A percentile compares a stretch with the other conserved stretches of the same genome.
These are phyloP conservation scores for Cyclotella distinguenda DNA, from an alignment of 108 stramenopile species.

Conservation along the genomic window DNA sequence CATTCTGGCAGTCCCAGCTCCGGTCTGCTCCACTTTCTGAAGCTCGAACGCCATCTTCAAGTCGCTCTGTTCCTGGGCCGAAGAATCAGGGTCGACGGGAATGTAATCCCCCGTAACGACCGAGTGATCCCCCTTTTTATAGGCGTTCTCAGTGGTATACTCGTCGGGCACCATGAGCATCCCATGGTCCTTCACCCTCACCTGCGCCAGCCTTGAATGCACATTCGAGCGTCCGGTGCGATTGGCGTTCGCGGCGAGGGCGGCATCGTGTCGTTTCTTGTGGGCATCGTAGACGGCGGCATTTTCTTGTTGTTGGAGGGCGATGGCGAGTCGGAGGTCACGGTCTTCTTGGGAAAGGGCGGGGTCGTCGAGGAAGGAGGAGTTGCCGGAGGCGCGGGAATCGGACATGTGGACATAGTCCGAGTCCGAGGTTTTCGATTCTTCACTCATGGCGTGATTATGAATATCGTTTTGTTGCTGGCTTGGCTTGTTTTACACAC, in stretches of 20 bases:
- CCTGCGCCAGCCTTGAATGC: conserved; percentile 67
- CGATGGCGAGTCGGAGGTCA: conserved; percentile 87
- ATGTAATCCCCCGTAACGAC: conserved; percentile 34
- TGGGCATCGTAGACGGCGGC: conserved; percentile 77
- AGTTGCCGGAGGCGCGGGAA: conserved; percentile 13
- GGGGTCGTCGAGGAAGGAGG: conserved; percentile 68
- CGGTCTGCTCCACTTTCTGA: conserved; percentile 88
- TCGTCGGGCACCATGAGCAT: conserved; percentile 83
- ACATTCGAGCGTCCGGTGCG: conserved; percentile 80
- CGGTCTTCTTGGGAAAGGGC: conserved; percentile 83
- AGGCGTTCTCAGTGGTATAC: conserved; percentile 84
- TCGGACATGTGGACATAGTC: conserved; percentile 87
- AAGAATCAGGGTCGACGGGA: conserved; percentile 39
- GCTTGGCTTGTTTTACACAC: background rate
- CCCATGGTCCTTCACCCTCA: conserved; percentile 86
- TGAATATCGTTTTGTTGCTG: background rate
- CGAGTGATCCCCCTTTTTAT: conserved; percentile 58
- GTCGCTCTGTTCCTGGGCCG: conserved; percentile 77
- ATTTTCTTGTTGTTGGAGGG: conserved; percentile 89
- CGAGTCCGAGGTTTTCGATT: conserved; percentile 80
- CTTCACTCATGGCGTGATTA: conserved; percentile 73
- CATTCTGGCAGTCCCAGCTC: conserved; percentile 76
- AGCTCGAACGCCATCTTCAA: conserved; percentile 75
- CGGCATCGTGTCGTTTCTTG: conserved; percentile 79
- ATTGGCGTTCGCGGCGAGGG: conserved; percentile 59